phyloP scores from a whole-genome alignment of 2,329 filamentous ascomycete genomes.

The Colletotrichum sp. region DNA sequence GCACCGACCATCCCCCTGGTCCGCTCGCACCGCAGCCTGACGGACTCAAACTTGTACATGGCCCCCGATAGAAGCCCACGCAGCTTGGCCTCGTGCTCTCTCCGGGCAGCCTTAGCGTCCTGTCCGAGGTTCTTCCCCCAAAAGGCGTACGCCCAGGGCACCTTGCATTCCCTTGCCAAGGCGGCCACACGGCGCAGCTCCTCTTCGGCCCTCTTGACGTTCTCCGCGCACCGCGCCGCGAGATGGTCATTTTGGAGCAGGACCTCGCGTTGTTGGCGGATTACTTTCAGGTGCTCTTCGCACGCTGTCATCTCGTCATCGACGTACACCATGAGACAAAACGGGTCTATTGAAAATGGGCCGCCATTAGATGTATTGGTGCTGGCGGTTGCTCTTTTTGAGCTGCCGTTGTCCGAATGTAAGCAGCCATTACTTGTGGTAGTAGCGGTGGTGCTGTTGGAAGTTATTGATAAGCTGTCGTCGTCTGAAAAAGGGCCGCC shows the following conservation, averaged over 20 bases:
- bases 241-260: background rate
- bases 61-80: background rate
- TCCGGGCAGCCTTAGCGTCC: background rate
- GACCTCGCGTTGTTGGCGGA: background rate
- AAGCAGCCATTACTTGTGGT: background rate
- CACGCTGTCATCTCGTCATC: background rate
- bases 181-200: background rate
- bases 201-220: background rate
- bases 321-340: background rate
- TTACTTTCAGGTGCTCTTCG: background rate
- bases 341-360: background rate
- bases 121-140: background rate
- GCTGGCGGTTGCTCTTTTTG: background rate
- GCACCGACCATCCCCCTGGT: background rate
- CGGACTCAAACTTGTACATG: background rate
- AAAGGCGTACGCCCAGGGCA: background rate
- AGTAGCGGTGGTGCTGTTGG: background rate
- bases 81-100: background rate
- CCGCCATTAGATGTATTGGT: background rate
- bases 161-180: background rate
- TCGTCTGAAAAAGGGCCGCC: background rate
- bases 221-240: background rate
- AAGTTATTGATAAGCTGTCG: background rate
- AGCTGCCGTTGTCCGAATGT: accelerated
- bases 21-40: background rate